Conservation (phyloP, 208 protist species). For the Acanthamoeba culbertsoni region DNA sequence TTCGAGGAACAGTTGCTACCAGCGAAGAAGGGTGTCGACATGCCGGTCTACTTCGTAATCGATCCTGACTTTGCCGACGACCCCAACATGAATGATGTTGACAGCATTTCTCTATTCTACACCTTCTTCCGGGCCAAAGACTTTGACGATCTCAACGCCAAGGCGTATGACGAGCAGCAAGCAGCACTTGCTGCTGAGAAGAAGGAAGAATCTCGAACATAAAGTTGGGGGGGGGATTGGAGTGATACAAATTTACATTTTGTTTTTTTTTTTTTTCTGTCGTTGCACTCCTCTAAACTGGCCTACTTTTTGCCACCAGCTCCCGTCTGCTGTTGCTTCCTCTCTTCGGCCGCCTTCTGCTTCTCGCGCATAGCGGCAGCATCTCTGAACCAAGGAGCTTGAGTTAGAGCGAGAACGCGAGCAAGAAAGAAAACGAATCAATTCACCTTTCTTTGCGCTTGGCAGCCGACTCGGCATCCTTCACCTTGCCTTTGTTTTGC, state of each 20-base stretch:
- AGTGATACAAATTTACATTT: neutral
- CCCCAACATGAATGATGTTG: constrained; percentile 64
- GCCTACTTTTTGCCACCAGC: neutral
- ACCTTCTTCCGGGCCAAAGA: constrained; percentile 76
- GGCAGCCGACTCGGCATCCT: neutral
- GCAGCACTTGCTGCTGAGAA: neutral
- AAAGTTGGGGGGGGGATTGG: neutral
- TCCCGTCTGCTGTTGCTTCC: neutral
- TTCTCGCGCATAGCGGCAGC: constrained; percentile 26
- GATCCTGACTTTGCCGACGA: constrained; percentile 93
- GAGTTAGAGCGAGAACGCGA: neutral
- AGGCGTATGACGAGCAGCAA: constrained; percentile 23
- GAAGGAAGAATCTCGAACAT: neutral
- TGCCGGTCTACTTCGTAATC: constrained; percentile 97
- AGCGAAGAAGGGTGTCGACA: constrained; percentile 93
- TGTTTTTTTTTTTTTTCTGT: too few relatives aligned
- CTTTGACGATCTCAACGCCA: constrained; percentile 9
- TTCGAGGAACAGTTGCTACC: constrained; percentile 95
- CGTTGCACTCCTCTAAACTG: neutral
- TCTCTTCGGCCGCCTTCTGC: constrained; percentile 15
- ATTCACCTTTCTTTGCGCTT: constrained; percentile 7
- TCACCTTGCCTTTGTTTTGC: neutral
- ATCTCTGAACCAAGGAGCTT: neutral
- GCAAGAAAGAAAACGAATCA: neutral
- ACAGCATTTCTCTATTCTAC: constrained; percentile 77